phyloP scores from a whole-genome alignment of 2,329 filamentous ascomycete species.

The Eutypella sp. region DNA sequence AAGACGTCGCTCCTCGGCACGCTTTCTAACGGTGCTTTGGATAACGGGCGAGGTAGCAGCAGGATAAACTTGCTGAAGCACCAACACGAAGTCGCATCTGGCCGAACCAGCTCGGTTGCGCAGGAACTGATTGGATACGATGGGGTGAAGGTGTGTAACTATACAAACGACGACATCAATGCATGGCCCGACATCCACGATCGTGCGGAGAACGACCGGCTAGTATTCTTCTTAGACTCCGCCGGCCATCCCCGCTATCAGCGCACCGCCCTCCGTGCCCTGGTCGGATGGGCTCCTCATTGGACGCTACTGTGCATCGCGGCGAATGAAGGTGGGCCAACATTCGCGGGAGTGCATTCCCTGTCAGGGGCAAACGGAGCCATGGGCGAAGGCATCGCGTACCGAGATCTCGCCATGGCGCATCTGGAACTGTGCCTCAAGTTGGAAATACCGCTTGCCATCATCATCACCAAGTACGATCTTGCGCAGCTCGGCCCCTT shows the following conservation, averaged over 20 bases:
- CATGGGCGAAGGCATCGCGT: constrained; percentile 44
- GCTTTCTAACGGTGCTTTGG: constrained; percentile 78
- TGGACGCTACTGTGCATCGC: constrained; percentile 88
- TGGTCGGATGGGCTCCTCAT: constrained; percentile 95
- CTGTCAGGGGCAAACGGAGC: constrained; percentile 44
- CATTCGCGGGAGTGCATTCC: constrained; percentile 35
- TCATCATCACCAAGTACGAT: constrained; percentile 90
- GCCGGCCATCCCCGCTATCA: constrained; percentile 87
- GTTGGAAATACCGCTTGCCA: constrained; percentile 68
- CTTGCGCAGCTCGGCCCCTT: constrained; percentile 70
- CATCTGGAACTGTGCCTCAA: constrained; percentile 84
- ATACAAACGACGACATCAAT: constrained; percentile 77
- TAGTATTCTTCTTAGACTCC: constrained; percentile 88
- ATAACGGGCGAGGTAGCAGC: constrained; percentile 89
- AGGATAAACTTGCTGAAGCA: constrained; percentile 85
- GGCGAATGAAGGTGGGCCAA: constrained; percentile 62
- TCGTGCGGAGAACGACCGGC: constrained; percentile 63
- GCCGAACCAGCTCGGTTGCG: constrained; percentile 88
- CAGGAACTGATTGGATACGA: constrained; percentile 90
- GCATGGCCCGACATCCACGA: constrained; percentile 95
- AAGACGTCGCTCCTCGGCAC: constrained; percentile 91
- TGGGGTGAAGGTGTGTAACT: constrained; percentile 64
- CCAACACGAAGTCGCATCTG: constrained; percentile 85
- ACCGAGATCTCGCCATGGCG: constrained; percentile 68
- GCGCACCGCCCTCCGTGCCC: constrained; percentile 78